Evolutionary conservation across 2,329 filamentous ascomycete species (phyloP).

Genomic region (Colletotrichum musicola): DNA sequence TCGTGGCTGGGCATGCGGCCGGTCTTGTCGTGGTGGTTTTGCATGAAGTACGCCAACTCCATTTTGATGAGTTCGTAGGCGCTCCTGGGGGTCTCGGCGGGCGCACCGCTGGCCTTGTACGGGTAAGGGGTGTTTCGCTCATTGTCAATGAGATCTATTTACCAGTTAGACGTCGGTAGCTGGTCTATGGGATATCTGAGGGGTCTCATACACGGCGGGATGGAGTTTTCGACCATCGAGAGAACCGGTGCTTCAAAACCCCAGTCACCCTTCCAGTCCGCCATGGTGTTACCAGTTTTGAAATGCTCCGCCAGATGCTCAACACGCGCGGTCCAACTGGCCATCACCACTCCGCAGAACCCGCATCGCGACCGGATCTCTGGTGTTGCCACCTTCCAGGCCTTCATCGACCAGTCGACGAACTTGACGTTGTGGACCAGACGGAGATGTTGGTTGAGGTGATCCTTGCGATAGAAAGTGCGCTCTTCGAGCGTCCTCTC

Average conservation of each 20-base stretch:
- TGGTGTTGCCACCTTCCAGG: conserved; percentile 71
- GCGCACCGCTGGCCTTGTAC: conserved; percentile 60
- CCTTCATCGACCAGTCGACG: conserved; percentile 73
- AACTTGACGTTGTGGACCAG: conserved; percentile 74
- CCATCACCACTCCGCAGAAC: conserved; percentile 73
- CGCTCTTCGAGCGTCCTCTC: conserved; percentile 73
- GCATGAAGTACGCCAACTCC: conserved; percentile 66
- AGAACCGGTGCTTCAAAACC: conserved; percentile 73
- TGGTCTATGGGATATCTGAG: conserved; percentile 52
- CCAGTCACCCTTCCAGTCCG: conserved; percentile 78
- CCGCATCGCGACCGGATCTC: conserved; percentile 74
- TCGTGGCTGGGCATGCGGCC: conserved; percentile 60
- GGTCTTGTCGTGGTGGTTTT: conserved; percentile 57
- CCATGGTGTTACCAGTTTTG: conserved; percentile 74
- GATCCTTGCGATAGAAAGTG: conserved; percentile 76
- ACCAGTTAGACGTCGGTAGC: conserved; percentile 55
- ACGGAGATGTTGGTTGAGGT: conserved; percentile 74
- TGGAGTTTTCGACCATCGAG: conserved; percentile 75
- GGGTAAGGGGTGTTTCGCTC: conserved; percentile 70
- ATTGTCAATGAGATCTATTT: conserved; percentile 72
- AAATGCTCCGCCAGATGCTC: conserved; percentile 78
- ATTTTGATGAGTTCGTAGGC: conserved; percentile 73
- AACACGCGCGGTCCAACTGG: conserved; percentile 70
- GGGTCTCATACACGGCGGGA: conserved; percentile 70
- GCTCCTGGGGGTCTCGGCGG: conserved; percentile 63